Percentiles rank a stretch among this genome's conserved stretches.
phyloP scores from a whole-genome alignment of 2,329 filamentous ascomycete species.

The Cercospora janseana region DNA sequence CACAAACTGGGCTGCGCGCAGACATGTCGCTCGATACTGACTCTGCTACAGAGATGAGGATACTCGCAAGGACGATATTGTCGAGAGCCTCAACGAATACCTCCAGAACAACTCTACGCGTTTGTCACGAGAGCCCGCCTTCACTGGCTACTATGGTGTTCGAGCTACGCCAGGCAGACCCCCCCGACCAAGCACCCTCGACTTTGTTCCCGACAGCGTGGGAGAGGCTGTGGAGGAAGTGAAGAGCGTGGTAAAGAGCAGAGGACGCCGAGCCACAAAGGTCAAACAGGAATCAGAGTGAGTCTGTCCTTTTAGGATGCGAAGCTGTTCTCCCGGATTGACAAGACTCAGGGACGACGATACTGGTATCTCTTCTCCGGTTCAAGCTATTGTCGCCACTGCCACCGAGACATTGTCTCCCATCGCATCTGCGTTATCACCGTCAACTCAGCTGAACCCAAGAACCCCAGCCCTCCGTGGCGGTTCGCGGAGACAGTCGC shows the following conservation, averaged over 20 bases:
- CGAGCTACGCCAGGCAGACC: conserved; percentile 53
- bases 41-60: conserved; percentile 47
- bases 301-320: conserved; percentile 11
- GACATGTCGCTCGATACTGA: not conserved
- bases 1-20: not conserved
- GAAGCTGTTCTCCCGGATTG: no score
- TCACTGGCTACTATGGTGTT: conserved; percentile 71
- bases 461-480: conserved; percentile 29
- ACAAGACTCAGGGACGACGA: conserved; percentile 25
- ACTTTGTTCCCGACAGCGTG: conserved; percentile 23
- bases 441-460: conserved; percentile 29
- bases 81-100: conserved; percentile 69
- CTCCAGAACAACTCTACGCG: conserved; percentile 66
- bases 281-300: conserved; percentile 40
- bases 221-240: conserved; percentile 30
- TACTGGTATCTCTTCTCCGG: conserved; percentile 21
- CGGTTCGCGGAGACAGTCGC: conserved; percentile 22
- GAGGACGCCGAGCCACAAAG: conserved; percentile 34
- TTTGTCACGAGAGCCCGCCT: conserved; percentile 61
- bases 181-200: conserved; percentile 34
- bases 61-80: conserved; percentile 76
- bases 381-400: conserved; percentile 16
- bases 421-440: conserved; percentile 21
- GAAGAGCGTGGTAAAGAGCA: conserved; percentile 33
- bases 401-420: conserved; percentile 22